Percentiles rank a stretch among this genome's conserved stretches.
These are phyloP conservation scores for Neurospora africana DNA, from an alignment of 495 filamentous ascomycete genomes.

Conservation along the genomic window DNA sequence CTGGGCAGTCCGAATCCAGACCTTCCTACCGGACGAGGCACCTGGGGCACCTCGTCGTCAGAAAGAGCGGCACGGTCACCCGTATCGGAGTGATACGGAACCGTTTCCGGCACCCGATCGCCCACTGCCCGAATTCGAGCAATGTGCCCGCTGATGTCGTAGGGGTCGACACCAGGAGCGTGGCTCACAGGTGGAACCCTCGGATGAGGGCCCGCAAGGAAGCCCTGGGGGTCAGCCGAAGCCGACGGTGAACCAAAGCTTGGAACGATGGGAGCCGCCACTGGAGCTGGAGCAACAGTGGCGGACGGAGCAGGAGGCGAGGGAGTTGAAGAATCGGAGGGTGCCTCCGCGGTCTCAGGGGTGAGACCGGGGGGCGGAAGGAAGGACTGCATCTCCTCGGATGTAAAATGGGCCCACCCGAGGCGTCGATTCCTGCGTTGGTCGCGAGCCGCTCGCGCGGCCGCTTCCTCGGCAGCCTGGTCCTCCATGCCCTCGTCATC, in stretches of 20 bases:
- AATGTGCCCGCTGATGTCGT: not conserved
- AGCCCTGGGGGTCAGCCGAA: not conserved
- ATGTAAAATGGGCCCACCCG: not conserved
- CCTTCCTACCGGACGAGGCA: not conserved
- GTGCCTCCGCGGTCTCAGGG: not conserved
- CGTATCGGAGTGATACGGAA: not conserved
- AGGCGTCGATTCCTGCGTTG: not conserved
- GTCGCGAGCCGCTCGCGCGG: not conserved
- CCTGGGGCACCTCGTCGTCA: not conserved
- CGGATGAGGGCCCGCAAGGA: not conserved
- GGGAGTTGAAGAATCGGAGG: not conserved
- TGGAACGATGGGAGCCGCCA: not conserved
- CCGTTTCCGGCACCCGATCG: not conserved
- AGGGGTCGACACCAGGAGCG: not conserved
- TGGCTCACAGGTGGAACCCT: not conserved
- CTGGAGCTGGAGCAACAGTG: not conserved
- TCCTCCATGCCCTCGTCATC: not conserved
- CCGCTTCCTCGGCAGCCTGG: not conserved
- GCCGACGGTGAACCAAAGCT: not conserved
- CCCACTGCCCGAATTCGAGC: not conserved
- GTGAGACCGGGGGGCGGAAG: not conserved
- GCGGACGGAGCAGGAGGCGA: not conserved
- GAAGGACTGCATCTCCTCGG: not conserved
- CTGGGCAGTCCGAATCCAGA: not conserved
- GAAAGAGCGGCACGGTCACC: not conserved